Conservation (phyloP, 78 protist genomes). For the Dictyostelium firmibasis region DNA sequence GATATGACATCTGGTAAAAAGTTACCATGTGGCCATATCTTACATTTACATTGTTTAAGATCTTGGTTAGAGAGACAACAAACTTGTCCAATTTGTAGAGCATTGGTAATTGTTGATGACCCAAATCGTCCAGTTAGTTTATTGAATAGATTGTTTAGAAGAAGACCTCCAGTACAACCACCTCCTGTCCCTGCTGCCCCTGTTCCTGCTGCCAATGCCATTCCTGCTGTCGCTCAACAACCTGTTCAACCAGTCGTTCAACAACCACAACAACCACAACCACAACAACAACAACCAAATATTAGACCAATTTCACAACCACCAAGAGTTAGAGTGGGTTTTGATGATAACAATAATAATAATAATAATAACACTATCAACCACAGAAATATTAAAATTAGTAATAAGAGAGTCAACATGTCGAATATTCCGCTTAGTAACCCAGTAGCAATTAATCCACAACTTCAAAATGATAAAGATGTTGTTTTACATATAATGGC, state of each 20-base stretch:
- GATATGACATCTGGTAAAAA: slow-evolving; percentile 85
- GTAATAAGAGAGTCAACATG: neutral
- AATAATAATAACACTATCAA: neutral
- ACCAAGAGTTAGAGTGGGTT: neutral
- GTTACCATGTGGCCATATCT: slow-evolving; percentile 94
- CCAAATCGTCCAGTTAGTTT: slow-evolving; percentile 3
- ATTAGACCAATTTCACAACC: neutral
- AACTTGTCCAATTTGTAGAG: slow-evolving; percentile 94
- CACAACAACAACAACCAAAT: neutral
- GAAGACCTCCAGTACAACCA: slow-evolving; percentile 16
- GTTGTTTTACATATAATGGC: slow-evolving; percentile 4
- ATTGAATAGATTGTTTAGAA: slow-evolving; percentile 3
- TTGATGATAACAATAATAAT: neutral
- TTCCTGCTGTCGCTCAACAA: neutral
- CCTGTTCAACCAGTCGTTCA: neutral
- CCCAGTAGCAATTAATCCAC: neutral
- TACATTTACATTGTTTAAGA: slow-evolving; percentile 93
- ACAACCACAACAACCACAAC: slow-evolving; percentile 26
- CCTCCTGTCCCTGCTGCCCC: neutral
- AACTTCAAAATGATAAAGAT: neutral
- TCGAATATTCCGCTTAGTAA: neutral
- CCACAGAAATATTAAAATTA: neutral
- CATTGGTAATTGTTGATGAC: slow-evolving; percentile 57
- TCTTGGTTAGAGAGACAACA: slow-evolving; percentile 94
- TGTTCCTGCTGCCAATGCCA: neutral